Evolutionary conservation across 148 eudicot species (phyloP), one percentile per base, ranked within the genome.

Genomic region (Fallopia convolvulus): DNA sequence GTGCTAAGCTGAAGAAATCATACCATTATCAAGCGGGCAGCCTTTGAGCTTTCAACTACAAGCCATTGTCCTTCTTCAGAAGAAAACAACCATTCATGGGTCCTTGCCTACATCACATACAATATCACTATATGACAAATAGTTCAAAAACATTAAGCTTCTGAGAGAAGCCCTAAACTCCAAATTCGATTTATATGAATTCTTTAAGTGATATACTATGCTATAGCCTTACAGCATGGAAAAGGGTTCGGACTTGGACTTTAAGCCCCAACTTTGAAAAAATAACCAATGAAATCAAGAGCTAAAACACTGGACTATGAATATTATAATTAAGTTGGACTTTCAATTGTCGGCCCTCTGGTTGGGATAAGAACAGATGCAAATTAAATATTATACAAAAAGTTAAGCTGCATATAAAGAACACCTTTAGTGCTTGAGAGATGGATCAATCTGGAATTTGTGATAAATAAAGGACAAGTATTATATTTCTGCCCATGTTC

Each of bases 41-140:
- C 92, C 85, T 90, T 91, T 55, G 99, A 85, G 81, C 90, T 95
- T 79, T 89, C 94, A 80, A 95, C 97, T 78, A 95, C 83, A 80
- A 88, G 72, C 99, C 97, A 95, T 84, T 95, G 97, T 44, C 99
- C 99, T 91, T 95, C 99, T 82, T 88, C 94, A 55, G 99, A 92
- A 73, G 91, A 84, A 86, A 87, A 95, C 50, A 95, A 82, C 99
- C 99, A 95, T 75, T 95, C 99, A 73, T 77, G 90, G 58, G 86
- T 89, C 87, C 99, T 88, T 61, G 86, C 84, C 97, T 92, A 83
- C 66, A 82, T 81, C 42, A 63, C 39, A 58, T 63, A 53, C 63
- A 8, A 36, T 76, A 30, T 9, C 17, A 30, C 44, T 2, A 7
- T 21, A 60, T 32, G 36, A 20, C 26, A n/a, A 56, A 20, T 56